Evolutionary conservation across 257 asterid species (phyloP).

Genomic region (Oldenlandia corymbosa): DNA sequence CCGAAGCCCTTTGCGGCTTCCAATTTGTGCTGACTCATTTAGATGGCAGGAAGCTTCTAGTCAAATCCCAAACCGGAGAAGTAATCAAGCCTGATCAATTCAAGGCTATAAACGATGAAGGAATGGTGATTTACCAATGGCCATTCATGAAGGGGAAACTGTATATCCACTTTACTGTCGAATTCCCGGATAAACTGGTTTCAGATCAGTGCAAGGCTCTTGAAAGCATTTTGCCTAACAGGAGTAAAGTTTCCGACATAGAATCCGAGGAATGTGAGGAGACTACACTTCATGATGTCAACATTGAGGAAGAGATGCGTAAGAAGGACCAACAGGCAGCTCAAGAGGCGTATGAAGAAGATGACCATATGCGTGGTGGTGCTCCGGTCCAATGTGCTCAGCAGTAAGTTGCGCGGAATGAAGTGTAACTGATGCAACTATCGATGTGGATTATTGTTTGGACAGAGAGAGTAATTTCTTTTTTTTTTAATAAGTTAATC

Average conservation of each 20-base stretch:
- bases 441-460: no score
- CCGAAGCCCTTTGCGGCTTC: conserved; percentile 94
- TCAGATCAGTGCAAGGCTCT: conserved; percentile 53
- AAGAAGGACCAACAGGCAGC: conserved; percentile 49
- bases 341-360: conserved; percentile 51
- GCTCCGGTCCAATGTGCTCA: conserved; percentile 56
- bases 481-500: no score
- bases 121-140: conserved; percentile 16
- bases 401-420: conserved; percentile 34
- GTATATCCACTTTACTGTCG: conserved; percentile 70
- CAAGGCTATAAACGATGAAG: no score
- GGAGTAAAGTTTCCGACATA: conserved; percentile 28
- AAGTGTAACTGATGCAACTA: no score
- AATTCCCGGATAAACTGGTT: conserved; percentile 61
- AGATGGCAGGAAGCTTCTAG: conserved; percentile 78
- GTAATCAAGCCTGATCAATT: conserved; percentile 83
- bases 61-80: conserved; percentile 86
- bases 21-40: conserved; percentile 76
- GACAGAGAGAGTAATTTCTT: no score
- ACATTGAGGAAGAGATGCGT: conserved; percentile 52
- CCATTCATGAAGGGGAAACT: conserved; percentile 76
- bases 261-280: conserved; percentile 55
- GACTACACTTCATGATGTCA: conserved; percentile 44
- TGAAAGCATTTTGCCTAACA: conserved; percentile 45
- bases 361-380: conserved; percentile 50